A percentile compares a stretch with the other conserved stretches of the same genome.
Conservation (phyloP, 768 basidiomycete species). For the Tephrocybe rancida region DNA sequence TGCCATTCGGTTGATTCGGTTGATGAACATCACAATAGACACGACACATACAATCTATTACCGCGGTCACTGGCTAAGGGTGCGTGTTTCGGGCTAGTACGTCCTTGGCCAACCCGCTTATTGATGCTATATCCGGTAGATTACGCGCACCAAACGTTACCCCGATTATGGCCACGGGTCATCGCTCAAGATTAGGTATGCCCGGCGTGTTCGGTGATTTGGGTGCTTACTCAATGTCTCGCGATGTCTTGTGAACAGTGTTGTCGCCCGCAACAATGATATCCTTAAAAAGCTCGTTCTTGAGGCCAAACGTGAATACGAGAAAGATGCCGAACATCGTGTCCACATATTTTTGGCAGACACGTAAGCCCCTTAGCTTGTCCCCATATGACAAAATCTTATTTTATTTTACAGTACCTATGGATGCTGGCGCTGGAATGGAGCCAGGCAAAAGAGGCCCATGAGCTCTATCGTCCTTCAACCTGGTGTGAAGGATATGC, state of each 20-base stretch:
- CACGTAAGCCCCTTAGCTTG: constrained; percentile 55
- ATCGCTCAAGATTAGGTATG: constrained; percentile 79
- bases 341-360: constrained; percentile 90
- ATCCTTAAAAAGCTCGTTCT: constrained; percentile 85
- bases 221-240: constrained; percentile 9
- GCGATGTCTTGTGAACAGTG: constrained; percentile 56
- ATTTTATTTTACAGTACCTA: constrained; percentile 49
- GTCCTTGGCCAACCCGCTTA: constrained; percentile 14
- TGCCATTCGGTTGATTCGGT: constrained; percentile 10
- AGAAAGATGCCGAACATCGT: constrained; percentile 89
- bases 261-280: constrained; percentile 87
- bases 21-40: constrained; percentile 43
- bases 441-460: constrained; percentile 84
- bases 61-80: constrained; percentile 85
- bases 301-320: constrained; percentile 86
- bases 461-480: constrained; percentile 93
- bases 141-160: constrained; percentile 78
- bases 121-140: constrained; percentile 42
- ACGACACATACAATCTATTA: constrained; percentile 91
- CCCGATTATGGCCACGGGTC: constrained; percentile 75
- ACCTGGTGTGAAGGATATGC: constrained; percentile 90
- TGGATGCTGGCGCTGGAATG: constrained; percentile 86
- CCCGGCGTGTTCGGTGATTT: constrained; percentile 18
- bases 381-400: neutral
- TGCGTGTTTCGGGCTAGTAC: constrained; percentile 33